Evolutionary conservation across 176 grass and related monocot species (phyloP).

Genomic region (Rhynchospora pubera): DNA sequence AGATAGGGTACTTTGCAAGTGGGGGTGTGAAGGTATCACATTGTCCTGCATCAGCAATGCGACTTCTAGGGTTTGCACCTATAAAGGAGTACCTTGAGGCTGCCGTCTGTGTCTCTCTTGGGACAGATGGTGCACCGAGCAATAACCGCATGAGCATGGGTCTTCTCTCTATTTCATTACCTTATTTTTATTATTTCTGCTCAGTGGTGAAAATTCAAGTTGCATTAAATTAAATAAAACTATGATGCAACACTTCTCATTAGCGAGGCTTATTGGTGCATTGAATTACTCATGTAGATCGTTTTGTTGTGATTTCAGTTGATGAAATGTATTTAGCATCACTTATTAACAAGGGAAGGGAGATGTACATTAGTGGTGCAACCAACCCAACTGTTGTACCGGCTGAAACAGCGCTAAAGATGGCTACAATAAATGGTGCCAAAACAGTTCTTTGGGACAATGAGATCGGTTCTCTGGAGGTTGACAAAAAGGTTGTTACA

Average conservation of each 20-base stretch:
- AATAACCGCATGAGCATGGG: conserved; percentile 99
- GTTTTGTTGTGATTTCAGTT: conserved; percentile 38
- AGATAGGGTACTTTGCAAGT: too few relatives aligned
- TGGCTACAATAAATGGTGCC: conserved; percentile 80
- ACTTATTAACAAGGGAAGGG: conserved; percentile 91
- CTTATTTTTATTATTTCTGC: background rate
- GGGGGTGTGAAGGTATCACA: too few relatives aligned
- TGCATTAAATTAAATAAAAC: too few relatives aligned
- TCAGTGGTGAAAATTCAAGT: background rate
- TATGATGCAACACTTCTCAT: background rate
- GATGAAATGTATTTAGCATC: conserved; percentile 98
- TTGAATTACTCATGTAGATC: conserved; percentile 2
- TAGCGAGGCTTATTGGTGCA: background rate
- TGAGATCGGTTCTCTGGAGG: conserved; percentile 79
- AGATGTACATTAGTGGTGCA: conserved; percentile 58
- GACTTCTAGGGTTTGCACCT: too few relatives aligned
- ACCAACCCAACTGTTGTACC: conserved; percentile 75
- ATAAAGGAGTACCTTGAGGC: too few relatives aligned
- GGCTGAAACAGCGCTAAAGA: conserved; percentile 55
- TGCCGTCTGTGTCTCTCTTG: too few relatives aligned
- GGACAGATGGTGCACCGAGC: too few relatives aligned
- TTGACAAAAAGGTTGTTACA: conserved; percentile 69
- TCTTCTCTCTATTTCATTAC: conserved; percentile 18
- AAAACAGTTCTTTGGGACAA: conserved; percentile 90
- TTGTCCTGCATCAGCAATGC: too few relatives aligned